Evolutionary conservation across 352 stramenopile genomes (phyloP), one percentile per base, ranked within the genome.

Genomic region (Phytophthora tentaculata): DNA sequence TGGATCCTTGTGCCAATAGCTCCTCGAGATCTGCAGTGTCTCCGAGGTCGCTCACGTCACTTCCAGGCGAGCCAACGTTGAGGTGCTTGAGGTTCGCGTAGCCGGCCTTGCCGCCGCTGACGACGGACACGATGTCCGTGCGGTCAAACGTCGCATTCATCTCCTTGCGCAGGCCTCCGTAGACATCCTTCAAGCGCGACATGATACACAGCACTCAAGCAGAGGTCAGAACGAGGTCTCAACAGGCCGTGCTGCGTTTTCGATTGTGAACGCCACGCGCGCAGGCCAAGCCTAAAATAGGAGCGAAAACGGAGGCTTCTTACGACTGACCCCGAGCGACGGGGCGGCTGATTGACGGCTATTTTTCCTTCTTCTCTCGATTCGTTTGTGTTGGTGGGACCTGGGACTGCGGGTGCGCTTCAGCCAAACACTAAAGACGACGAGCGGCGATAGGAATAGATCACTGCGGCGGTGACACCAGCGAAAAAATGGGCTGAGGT

Each of bases 81-180:
- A 94, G 69, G 53, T 94, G 86, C 64, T 92, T 92, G 49, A 94
- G 81, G 59, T 94, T 94, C 5, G 86, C 86, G 56, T 94, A 94
- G 22, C 84, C 86, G 16, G 86, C 82, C 69, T 91, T 92, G 64
- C 79, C 80, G 41, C 83, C 77, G 58, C 74, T 80, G n/a, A 89
- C 80, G 55, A 84, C 83, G 43, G 82, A 76, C 53, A 94, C 82
- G 64, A 91, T 80, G 64, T 92, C 83, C 3, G 64, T 57, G 60
- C 81, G 71, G 26, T 92, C 84, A 65, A 93, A 90, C 52, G 84
- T 89, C 53, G 84, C 73, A 24, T 67, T 88, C 84, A 94, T 92
- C 67, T 94, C 86, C 77, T 92, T 90, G 69, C 83, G 88, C 71
- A 84, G 83, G 53, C 67, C 83, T 67, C 79, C 83, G 84, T 89